These are phyloP conservation scores for Scutellaria minor DNA, from an alignment of 257 asterid species.

Conservation along the genomic window DNA sequence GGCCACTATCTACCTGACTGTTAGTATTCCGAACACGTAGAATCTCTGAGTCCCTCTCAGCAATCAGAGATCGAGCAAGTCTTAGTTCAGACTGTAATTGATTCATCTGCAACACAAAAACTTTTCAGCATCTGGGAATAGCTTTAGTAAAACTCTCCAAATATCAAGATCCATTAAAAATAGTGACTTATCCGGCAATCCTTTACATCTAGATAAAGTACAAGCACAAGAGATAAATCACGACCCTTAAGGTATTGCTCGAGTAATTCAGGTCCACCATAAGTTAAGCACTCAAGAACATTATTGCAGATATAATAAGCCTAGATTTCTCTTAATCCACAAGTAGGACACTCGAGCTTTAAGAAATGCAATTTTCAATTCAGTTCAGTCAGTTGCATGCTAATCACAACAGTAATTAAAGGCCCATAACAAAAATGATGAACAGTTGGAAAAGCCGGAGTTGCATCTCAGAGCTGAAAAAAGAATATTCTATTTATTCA, in stretches of 20 bases:
- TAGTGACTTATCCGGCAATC: background rate
- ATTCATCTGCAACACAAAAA: constrained; percentile 72
- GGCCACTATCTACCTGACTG: constrained; percentile 62
- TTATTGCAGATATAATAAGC: background rate
- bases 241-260: background rate
- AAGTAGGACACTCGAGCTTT: background rate
- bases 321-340: background rate
- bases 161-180: background rate
- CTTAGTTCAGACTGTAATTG: constrained; percentile 90
- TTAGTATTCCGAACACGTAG: constrained; percentile 78
- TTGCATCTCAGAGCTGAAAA: constrained; percentile 21
- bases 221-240: background rate
- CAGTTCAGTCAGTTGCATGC: background rate
- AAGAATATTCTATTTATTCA: constrained; percentile 13
- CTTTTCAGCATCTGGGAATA: constrained; percentile 27
- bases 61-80: constrained; percentile 91
- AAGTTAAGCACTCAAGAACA: background rate
- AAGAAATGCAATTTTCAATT: background rate
- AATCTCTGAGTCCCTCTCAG: constrained; percentile 87
- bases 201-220: background rate
- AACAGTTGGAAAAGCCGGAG: background rate
- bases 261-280: background rate
- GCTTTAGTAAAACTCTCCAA: constrained; percentile 7
- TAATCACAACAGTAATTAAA: background rate
- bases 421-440: background rate